Percentiles rank a stretch among this genome's conserved stretches.
Conservation (phyloP, 768 basidiomycete species). For the Serendipita indica region DNA sequence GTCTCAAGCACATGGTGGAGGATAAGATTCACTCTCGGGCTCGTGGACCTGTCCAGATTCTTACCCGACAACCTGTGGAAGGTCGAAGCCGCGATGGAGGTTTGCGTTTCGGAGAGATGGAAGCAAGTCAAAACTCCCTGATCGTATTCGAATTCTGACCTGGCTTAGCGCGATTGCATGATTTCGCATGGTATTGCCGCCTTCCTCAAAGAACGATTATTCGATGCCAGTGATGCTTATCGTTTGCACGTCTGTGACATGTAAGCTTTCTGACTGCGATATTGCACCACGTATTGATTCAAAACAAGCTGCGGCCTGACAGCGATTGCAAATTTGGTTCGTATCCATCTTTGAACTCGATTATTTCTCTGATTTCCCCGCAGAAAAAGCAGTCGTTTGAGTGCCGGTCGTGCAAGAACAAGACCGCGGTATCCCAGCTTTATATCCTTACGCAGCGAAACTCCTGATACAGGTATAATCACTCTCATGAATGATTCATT, state of each 20-base stretch:
- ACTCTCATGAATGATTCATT: background rate
- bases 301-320: constrained; percentile 75
- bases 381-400: constrained; percentile 98
- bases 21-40: constrained; percentile 99
- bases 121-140: constrained; percentile 27
- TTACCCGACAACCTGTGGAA: constrained; percentile 95
- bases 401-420: constrained; percentile 95
- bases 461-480: constrained; percentile 74
- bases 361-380: constrained; percentile 10
- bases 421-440: constrained; percentile 81
- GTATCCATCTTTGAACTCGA: constrained; percentile 20
- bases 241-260: constrained; percentile 93
- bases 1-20: constrained; percentile 99
- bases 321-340: constrained; percentile 86
- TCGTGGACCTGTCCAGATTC: constrained; percentile 90
- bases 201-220: constrained; percentile 94
- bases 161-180: constrained; percentile 78
- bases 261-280: constrained; percentile 35
- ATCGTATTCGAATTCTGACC: background rate
- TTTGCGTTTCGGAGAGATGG: constrained; percentile 99
- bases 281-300: background rate
- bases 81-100: constrained; percentile 98
- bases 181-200: constrained; percentile 98
- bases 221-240: constrained; percentile 86
- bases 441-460: constrained; percentile 97